Evolutionary conservation across 1,284 basidiomycete species (phyloP).

Genomic region (Chalciporus sp.): DNA sequence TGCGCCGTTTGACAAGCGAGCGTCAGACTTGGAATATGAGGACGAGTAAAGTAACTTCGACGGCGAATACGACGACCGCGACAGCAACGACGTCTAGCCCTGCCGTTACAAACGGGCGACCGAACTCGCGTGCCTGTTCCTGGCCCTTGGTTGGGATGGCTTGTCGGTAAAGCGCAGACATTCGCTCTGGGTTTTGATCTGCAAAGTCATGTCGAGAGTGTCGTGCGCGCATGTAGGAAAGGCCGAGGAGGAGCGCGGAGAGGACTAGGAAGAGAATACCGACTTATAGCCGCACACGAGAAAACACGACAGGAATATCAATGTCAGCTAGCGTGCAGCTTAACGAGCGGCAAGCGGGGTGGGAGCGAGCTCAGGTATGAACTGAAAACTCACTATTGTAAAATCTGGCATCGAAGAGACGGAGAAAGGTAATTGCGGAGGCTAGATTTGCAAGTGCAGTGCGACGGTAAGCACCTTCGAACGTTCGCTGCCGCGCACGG

Average conservation of each 20-base stretch:
- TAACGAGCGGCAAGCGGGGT: background rate
- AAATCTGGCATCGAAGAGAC: slow-evolving; percentile 74
- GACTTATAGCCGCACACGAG: slow-evolving; percentile 44
- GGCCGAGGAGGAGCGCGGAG: slow-evolving; percentile 57
- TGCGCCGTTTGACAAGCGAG: slow-evolving; percentile 13
- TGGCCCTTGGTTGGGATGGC: slow-evolving; percentile 55
- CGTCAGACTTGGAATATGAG: slow-evolving; percentile 47
- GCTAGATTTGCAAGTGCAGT: slow-evolving; percentile 76
- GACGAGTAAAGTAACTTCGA: slow-evolving; percentile 67
- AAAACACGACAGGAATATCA: slow-evolving; percentile 7
- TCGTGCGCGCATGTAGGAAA: slow-evolving; percentile 62
- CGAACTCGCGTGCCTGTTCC: slow-evolving; percentile 61
- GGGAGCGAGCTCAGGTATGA: slow-evolving; percentile 3
- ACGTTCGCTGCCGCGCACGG: slow-evolving; percentile 77
- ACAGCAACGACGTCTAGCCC: slow-evolving; percentile 72
- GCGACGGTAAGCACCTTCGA: slow-evolving; percentile 79
- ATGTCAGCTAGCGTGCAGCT: background rate
- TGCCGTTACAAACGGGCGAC: slow-evolving; percentile 78
- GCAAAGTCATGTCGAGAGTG: slow-evolving; percentile 76
- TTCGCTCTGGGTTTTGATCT: slow-evolving; percentile 46
- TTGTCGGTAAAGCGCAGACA: slow-evolving; percentile 19
- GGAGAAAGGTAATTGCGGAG: slow-evolving; percentile 73
- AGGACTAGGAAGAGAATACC: slow-evolving; percentile 73
- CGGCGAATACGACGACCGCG: slow-evolving; percentile 58
- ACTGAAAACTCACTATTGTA: slow-evolving; percentile 55